These are phyloP conservation scores for Kalanchoe fedtschenkoi DNA, from an alignment of 164 flowering plant genomes.

Conservation along the genomic window DNA sequence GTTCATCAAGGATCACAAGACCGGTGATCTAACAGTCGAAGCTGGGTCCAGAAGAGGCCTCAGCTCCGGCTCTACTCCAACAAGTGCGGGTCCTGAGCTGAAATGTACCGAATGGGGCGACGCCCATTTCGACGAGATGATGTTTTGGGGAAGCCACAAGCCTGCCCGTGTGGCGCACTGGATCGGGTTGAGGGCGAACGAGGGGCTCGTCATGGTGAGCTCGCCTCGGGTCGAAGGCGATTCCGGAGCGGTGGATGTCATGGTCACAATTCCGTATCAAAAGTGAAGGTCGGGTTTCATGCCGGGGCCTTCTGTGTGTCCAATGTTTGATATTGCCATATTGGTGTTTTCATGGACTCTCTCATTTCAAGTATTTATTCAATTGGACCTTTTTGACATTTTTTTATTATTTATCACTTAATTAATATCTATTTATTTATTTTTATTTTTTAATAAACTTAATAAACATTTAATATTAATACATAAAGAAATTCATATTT, in stretches of 20 bases:
- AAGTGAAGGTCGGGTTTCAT: not conserved
- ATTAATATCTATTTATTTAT: too few species aligned
- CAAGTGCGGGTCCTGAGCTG: not conserved
- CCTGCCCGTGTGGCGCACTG: not conserved
- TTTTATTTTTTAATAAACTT: too few species aligned
- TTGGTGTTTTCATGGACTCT: too few species aligned
- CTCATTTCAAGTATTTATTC: too few species aligned
- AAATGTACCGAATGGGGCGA: not conserved
- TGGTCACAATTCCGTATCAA: not conserved
- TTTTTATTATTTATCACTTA: too few species aligned
- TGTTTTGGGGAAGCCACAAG: not conserved
- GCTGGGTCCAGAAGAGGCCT: not conserved
- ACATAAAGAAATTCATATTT: too few species aligned
- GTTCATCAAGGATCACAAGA: not conserved
- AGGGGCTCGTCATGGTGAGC: slow-evolving; percentile 6
- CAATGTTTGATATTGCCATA: too few species aligned
- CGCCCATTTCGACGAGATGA: not conserved
- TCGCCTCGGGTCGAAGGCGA: not conserved
- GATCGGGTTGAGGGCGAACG: slow-evolving; percentile 3
- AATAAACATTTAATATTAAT: too few species aligned
- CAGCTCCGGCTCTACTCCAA: not conserved
- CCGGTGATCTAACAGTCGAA: not conserved
- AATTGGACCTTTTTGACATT: too few species aligned
- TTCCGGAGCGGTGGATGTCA: not conserved
- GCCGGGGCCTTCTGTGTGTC: too few species aligned